Base-by-base conservation (phyloP, 768 basidiomycete genomes). In the Lentinula aciculospora region DNA sequence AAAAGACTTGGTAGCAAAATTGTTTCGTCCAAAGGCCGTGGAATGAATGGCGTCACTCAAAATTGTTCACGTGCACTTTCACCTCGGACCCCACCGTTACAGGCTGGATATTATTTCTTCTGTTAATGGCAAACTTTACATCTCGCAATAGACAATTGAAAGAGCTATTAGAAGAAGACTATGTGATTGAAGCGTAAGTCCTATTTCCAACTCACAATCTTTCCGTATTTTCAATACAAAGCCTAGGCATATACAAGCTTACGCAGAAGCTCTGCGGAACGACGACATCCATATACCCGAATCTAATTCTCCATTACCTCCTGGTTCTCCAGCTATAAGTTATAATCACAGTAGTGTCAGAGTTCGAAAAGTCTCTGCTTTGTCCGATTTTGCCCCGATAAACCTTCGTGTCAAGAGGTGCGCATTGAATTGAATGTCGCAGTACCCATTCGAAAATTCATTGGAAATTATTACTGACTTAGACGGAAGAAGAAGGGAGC, bases 301-400 rank as follows among this genome's bases (percentile, higher is more conserved):
- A 61, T 63, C 62, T n/a, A 67, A 69, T 28, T 76, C 74, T 21
- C 71, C 73, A 8, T 67, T 71, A 36, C 67, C 75, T 46, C 76
- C 75, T 58, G 74, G 73, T n/a, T 72, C 71, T 28, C 76, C 77
- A 5, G 56, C 59, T 13, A 37, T 60, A 61, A 39, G 64, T 67
- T 39, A 62, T n/a, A n/a, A n/a, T 61, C 50, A 61, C 69, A 62
- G 66, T 65, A 72, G 74, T 36, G 72, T 71, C 5, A 84, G 89
- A 17, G 80, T 92, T 23, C 80, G 83, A 66, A 94, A 92, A 71
- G 84, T 95, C 5, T 85, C 89, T 51, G 91, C 92, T 1, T 72
- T 92, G 50, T 89, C 86, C 1, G 93, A 95, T 68, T 94, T 92
- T 63, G 92, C 94, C 4, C 97, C 96, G 0, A 84, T 98, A 25